These are phyloP conservation scores for Phylloporus sp. DNA, from an alignment of 768 basidiomycete species.

Conservation along the genomic window DNA sequence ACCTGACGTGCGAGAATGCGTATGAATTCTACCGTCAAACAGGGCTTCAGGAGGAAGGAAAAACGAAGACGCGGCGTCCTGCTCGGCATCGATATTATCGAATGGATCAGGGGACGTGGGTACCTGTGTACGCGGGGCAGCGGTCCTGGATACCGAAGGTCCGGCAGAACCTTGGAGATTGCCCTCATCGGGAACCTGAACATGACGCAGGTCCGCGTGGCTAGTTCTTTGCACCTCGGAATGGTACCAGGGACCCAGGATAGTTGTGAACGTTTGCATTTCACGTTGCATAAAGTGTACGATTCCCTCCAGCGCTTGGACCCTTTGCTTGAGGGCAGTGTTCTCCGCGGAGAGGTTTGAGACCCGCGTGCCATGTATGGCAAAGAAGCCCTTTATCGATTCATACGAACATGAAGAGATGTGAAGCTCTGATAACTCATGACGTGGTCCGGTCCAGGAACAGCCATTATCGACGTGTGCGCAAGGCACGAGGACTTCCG, in stretches of 20 bases:
- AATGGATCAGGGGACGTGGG: conserved; percentile 14
- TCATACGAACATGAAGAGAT: conserved; percentile 50
- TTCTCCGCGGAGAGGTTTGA: conserved; percentile 59
- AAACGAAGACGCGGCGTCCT: conserved; percentile 22
- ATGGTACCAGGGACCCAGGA: conserved; percentile 62
- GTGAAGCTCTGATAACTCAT: conserved; percentile 34
- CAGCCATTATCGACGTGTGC: conserved; percentile 48
- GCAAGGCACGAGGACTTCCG: conserved; percentile 38
- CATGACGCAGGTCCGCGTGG: conserved; percentile 10
- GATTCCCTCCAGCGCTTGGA: conserved; percentile 54
- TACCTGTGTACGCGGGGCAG: conserved; percentile 11
- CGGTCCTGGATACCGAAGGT: conserved; percentile 15
- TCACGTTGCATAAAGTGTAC: conserved; percentile 52
- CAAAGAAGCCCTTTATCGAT: conserved; percentile 55
- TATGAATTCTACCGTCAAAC: conserved; percentile 17
- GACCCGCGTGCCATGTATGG: conserved; percentile 36
- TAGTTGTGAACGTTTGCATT: conserved; percentile 47
- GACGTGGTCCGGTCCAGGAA: conserved; percentile 46
- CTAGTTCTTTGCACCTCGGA: conserved; percentile 29
- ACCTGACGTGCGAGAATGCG: conserved; percentile 13
- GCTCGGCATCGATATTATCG: conserved; percentile 20
- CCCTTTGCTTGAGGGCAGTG: conserved; percentile 49
- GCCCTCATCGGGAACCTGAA: conserved; percentile 9
- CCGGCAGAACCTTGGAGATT: conserved; percentile 12
- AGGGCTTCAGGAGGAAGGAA: conserved; percentile 26